A percentile compares a stretch with the other conserved stretches of the same genome.
These are phyloP conservation scores for Fraxinus angustifolia DNA, from an alignment of 305 asterid genomes.

Conservation along the genomic window DNA sequence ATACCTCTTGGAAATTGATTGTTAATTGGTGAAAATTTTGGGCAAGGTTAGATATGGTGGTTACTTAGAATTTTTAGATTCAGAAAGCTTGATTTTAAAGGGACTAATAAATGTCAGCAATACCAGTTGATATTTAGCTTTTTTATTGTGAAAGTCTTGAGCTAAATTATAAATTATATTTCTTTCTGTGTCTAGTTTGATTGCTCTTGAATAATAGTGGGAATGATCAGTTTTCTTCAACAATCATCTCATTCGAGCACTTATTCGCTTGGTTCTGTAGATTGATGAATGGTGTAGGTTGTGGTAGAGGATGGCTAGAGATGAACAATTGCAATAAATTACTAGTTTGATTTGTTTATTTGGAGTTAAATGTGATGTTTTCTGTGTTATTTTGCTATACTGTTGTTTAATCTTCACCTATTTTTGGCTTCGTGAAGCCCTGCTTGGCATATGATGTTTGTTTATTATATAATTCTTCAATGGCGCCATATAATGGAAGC, in stretches of 20 bases:
- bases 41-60: not conserved
- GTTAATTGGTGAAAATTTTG: not conserved
- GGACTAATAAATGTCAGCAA: not conserved
- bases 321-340: not conserved
- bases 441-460: not conserved
- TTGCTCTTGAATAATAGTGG: not conserved
- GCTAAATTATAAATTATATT: not conserved
- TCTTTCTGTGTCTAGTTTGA: not conserved
- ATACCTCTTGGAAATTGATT: not conserved
- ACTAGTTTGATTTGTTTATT: not conserved
- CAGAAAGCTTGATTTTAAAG: not conserved
- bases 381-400: not conserved
- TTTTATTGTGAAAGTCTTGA: not conserved
- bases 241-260: not conserved
- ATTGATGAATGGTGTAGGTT: not conserved
- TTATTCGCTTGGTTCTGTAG: not conserved
- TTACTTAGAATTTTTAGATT: not conserved
- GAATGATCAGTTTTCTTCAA: not conserved
- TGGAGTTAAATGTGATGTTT: not conserved
- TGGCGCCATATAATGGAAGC: not conserved
- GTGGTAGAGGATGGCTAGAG: not conserved
- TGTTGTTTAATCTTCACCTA: not conserved
- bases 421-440: not conserved
- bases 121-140: not conserved
- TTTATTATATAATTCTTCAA: not conserved